phyloP scores from a whole-genome alignment of 345 rosid species.

The Orychophragmus violaceus region DNA sequence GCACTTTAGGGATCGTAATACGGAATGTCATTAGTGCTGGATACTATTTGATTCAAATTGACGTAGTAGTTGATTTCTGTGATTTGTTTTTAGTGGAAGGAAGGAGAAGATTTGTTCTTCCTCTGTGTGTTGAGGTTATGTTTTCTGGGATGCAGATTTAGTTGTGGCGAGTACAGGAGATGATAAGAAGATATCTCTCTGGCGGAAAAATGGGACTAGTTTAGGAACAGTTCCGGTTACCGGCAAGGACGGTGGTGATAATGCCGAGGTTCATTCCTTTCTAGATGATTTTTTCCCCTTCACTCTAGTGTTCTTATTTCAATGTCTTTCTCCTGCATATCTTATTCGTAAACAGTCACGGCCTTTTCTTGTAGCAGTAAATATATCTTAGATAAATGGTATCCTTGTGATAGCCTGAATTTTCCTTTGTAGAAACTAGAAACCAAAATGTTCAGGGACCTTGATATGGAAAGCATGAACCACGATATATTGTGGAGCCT shows the following conservation, averaged over 20 bases:
- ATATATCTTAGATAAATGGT: not conserved
- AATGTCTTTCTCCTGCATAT: not conserved
- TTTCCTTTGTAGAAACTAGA: not conserved
- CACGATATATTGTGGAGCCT: not conserved
- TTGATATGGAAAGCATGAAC: not conserved
- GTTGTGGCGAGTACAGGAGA: slow-evolving; percentile 98
- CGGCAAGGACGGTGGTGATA: slow-evolving; percentile 70
- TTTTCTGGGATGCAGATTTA: slow-evolving; percentile 52
- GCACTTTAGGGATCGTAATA: not conserved
- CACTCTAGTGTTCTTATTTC: not conserved
- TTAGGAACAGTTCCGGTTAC: slow-evolving; percentile 73
- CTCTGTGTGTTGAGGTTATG: not conserved
- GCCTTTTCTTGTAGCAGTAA: not conserved
- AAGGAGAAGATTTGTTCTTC: not conserved
- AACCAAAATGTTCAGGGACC: not conserved
- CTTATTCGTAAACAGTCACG: not conserved
- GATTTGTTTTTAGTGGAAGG: not conserved
- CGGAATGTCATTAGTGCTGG: slow-evolving; percentile 6
- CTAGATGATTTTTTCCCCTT: not conserved
- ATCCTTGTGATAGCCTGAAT: not conserved
- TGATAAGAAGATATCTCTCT: slow-evolving; percentile 84
- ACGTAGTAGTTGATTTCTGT: not conserved
- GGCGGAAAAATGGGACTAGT: slow-evolving; percentile 78
- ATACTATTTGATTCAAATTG: not conserved
- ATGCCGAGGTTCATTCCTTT: slow-evolving; percentile 47